phyloP scores from a whole-genome alignment of 495 filamentous ascomycete species.

The Acidiella bohemica region DNA sequence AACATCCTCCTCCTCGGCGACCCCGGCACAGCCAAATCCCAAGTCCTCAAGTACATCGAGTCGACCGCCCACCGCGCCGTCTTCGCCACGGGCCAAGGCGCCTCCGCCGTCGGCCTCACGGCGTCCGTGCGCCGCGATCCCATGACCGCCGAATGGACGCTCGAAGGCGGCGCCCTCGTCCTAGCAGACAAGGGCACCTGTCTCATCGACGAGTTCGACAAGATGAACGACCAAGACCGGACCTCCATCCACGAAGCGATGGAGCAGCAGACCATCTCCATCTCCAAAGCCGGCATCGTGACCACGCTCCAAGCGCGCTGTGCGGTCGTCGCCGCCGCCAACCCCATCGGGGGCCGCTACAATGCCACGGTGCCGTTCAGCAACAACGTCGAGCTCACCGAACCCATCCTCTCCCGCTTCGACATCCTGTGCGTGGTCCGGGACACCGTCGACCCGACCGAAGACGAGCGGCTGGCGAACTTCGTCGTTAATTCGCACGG shows the following conservation, averaged over 20 bases:
- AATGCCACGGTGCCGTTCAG: slow-evolving; percentile 92
- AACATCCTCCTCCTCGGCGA: slow-evolving; percentile 96
- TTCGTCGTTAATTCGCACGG: slow-evolving; percentile 93
- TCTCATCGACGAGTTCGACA: slow-evolving; percentile 98
- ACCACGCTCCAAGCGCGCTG: slow-evolving; percentile 97
- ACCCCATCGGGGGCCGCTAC: slow-evolving; percentile 91
- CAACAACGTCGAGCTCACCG: slow-evolving; percentile 91
- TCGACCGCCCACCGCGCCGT: slow-evolving; percentile 95
- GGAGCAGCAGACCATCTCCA: slow-evolving; percentile 99
- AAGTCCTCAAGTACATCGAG: slow-evolving; percentile 95
- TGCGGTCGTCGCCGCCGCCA: slow-evolving; percentile 91
- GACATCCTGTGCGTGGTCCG: slow-evolving; percentile 96
- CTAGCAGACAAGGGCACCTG: slow-evolving; percentile 92
- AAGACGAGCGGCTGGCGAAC: slow-evolving; percentile 85
- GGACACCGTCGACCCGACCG: slow-evolving; percentile 90
- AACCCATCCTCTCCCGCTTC: slow-evolving; percentile 96
- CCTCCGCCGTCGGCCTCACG: slow-evolving; percentile 93
- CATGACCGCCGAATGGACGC: slow-evolving; percentile 91
- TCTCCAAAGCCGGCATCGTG: slow-evolving; percentile 97
- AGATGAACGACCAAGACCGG: slow-evolving; percentile 99
- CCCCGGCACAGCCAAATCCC: slow-evolving; percentile 96
- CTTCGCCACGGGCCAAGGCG: slow-evolving; percentile 96
- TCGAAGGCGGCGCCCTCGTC: slow-evolving; percentile 93
- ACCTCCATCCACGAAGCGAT: slow-evolving; percentile 99
- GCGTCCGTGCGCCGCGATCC: slow-evolving; percentile 93